Percentiles rank a stretch among this genome's conserved stretches.
phyloP scores from a whole-genome alignment of 1,284 basidiomycete species.

The Ceratobasidium sp. region DNA sequence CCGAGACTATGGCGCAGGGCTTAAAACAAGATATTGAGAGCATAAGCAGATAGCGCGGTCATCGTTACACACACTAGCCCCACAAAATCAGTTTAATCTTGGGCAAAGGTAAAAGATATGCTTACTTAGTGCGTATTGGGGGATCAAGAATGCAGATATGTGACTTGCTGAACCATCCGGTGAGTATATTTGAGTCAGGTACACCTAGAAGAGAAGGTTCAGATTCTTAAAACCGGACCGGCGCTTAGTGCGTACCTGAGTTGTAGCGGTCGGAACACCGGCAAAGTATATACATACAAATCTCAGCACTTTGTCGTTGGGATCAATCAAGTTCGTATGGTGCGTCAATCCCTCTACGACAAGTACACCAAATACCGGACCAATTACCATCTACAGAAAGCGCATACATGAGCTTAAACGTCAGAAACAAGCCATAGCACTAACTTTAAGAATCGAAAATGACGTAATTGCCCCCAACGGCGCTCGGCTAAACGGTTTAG shows the following conservation, averaged over 20 bases:
- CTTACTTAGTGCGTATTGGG: constrained; percentile 47
- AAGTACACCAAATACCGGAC: constrained; percentile 78
- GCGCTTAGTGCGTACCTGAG: constrained; percentile 60
- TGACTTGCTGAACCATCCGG: constrained; percentile 47
- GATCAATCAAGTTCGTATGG: constrained; percentile 65
- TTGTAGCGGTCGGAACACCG: constrained; percentile 75
- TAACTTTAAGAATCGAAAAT: constrained; percentile 69
- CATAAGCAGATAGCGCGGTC: constrained; percentile 46
- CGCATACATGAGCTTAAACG: constrained; percentile 22
- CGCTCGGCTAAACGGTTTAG: constrained; percentile 62
- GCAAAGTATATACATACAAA: constrained; percentile 81
- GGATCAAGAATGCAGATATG: constrained; percentile 46
- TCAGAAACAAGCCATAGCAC: not conserved
- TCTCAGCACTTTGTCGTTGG: constrained; percentile 72
- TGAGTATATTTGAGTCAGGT: constrained; percentile 47
- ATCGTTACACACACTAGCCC: constrained; percentile 42
- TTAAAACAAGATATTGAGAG: constrained; percentile 40
- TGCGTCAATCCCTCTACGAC: constrained; percentile 69
- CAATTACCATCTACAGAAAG: constrained; percentile 66
- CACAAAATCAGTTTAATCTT: not conserved
- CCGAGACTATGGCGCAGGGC: not conserved
- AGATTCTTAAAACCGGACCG: not conserved
- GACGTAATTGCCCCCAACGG: constrained; percentile 76
- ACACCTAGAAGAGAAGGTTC: constrained; percentile 19
- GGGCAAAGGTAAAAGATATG: no score